Evolutionary conservation across 768 basidiomycete species (phyloP), one percentile per base, ranked within the genome.

Genomic region (Neoboletus subvelutipes): DNA sequence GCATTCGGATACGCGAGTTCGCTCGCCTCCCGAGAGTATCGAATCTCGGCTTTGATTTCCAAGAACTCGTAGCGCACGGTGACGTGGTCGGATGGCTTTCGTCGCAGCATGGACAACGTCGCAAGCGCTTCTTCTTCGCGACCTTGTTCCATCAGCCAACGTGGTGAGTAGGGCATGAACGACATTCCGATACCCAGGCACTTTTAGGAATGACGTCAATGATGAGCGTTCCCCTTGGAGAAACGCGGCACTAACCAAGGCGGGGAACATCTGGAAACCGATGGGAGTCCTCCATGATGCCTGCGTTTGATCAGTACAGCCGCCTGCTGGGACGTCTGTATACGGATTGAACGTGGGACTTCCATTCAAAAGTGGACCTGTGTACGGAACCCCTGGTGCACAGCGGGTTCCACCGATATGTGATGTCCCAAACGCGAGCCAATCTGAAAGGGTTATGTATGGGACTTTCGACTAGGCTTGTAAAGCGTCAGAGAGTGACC

Each of bases 151-250:
- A 73, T 70, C 37, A 78, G 64, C 73, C 78, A 78, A 49, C 78
- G 72, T 20, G 78, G 78, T 20, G 78, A 78, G 51, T 73, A 76
- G 22, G 77, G 77, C 63, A 77, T 67, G 45, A 75, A 67, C 20
- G 49, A 40, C 70, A 71, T 71, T 37, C 70, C 70, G 33, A 71
- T 49, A 8, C 65, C 70, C 52, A 73, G 61, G n/a, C 64, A 66
- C 71, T 71, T 50, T 55, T 12, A 15, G 20, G 29, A 26, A 29
- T 11, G 45, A 43, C 22, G 13, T 65, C 48, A 57, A 12, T 20
- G 18, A 33, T 29, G 12, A 45, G 10, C 2, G 0, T 2, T 0
- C 6, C 2, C 2, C n/a, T n/a, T n/a, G n/a, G 40, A 67, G 56
- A 60, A 33, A 64, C 10, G 5, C 61, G 58, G 26, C 65, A 49